Evolutionary conservation across 176 grass and related monocot species (phyloP).

Genomic region (Juncus effusus): DNA sequence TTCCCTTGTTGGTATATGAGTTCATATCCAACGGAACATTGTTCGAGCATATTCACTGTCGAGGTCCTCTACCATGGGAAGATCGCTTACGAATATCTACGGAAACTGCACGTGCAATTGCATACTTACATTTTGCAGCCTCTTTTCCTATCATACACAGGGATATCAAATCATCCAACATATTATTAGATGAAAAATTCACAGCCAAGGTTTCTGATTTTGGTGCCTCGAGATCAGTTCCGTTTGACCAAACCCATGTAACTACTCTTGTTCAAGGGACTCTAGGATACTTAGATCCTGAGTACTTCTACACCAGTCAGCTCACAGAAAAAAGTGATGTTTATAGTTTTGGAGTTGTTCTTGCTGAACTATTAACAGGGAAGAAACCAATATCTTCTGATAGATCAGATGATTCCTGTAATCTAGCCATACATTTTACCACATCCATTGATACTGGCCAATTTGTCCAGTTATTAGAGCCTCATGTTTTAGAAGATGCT

Average conservation of each 20-base stretch:
- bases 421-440: constrained; percentile 10
- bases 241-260: constrained; percentile 24
- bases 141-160: constrained; percentile 22
- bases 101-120: constrained; percentile 25
- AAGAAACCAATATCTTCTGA: constrained; percentile 22
- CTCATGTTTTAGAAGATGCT: neutral
- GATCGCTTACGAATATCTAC: constrained; percentile 1
- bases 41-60: constrained; percentile 13
- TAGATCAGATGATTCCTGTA: constrained; percentile 9
- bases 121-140: constrained; percentile 19
- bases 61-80: constrained; percentile 4
- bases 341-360: constrained; percentile 25
- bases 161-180: constrained; percentile 27
- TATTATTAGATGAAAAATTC: neutral
- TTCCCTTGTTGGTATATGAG: no score
- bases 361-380: constrained; percentile 24
- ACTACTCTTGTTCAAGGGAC: constrained; percentile 30
- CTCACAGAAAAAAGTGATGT: no score
- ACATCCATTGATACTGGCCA: neutral
- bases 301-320: no score
- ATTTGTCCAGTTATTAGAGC: constrained; percentile 8
- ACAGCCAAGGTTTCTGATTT: constrained; percentile 23
- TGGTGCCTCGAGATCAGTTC: constrained; percentile 23
- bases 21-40: constrained; percentile 23
- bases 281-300: no score